Evolutionary conservation across 805 yeast species (phyloP), one percentile per base, ranked within the genome.

Genomic region (Aciculoconidium aculeatum): DNA sequence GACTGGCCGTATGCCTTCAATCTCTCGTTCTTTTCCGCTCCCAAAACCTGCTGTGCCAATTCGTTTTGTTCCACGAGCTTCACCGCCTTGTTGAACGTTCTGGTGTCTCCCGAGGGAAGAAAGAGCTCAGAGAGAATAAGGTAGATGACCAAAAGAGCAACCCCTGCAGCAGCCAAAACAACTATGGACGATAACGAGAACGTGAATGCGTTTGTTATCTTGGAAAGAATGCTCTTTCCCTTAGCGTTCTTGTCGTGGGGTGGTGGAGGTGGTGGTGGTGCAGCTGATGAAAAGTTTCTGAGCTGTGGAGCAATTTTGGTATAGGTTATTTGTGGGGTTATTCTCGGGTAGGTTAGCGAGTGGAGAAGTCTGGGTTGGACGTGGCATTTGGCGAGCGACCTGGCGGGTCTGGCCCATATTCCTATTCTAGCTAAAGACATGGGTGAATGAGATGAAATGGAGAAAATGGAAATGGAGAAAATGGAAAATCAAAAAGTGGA

Each of bases 101-200:
- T 82, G 0, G 95, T 88, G 49, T 88, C 96, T 14, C 95, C 94
- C 1, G 94, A 80, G 7, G 96, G 96, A 27, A 88, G 71, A 41
- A 85, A 75, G 17, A 88, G 59, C 51, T 88, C 96, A 7, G 80
- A 67, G n/a, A 81, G 70, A 13, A 87, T 72, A 38, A 85, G 67
- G 53, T 84, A 88, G 6, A 84, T 65, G 12, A 87, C 70, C 74
- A 34, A 78, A 53, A 25, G 77, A 0, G 90, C 75, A 6, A 82
- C 61, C 10, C 82, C 86, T 2, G 76, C 49, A 2, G 87, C 87
- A 3, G 81, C 84, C 7, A 80, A 42, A 0, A 83, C 85, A 17
- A 82, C 47, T 3, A 72, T 51, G 0, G 84, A 67, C 3, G 87
- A 75, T 6, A 72, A 51, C 5, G 80, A 61, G 37, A 80, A 80